Percentiles rank a stretch among this genome's conserved stretches.
Conservation (phyloP, 2,329 filamentous ascomycete genomes). For the Sporothrix inflata region DNA sequence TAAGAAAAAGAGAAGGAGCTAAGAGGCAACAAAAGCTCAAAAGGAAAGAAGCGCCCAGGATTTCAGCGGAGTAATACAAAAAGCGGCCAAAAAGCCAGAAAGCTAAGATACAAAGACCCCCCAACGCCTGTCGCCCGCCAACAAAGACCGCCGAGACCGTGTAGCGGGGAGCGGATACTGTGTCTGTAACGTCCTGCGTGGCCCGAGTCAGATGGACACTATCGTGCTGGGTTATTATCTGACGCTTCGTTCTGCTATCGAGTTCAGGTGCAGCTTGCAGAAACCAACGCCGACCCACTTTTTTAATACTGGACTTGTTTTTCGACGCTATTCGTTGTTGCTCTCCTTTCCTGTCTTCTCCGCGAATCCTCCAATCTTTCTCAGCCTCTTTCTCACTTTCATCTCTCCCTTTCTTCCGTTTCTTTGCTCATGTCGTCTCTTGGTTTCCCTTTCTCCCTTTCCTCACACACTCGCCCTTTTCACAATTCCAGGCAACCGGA, state of each 20-base stretch:
- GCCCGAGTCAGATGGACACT: neutral
- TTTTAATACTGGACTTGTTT: neutral
- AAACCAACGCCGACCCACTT: neutral
- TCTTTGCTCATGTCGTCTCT: neutral
- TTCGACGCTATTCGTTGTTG: constrained; percentile 13
- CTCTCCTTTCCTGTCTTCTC: neutral
- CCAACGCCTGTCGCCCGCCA: neutral
- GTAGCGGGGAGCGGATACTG: constrained; percentile 4
- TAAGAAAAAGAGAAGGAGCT: neutral
- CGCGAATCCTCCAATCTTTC: neutral
- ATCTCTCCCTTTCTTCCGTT: constrained; percentile 1
- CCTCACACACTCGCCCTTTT: neutral
- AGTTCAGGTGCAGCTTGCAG: constrained; percentile 2
- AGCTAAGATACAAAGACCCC: constrained; percentile 1
- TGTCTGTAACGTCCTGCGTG: neutral
- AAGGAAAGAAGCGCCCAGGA: neutral
- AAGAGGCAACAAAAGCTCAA: neutral
- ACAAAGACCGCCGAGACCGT: neutral
- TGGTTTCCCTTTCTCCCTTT: neutral
- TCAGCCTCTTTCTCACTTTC: neutral
- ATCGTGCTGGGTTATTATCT: constrained; percentile 3
- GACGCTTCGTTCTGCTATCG: constrained; percentile 1
- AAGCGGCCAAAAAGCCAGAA: neutral
- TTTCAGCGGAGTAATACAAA: constrained; percentile 15
- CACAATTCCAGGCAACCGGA: neutral